Conservation (phyloP, 1,139 yeast genomes). For the Sugiyamaella neomexicana region DNA sequence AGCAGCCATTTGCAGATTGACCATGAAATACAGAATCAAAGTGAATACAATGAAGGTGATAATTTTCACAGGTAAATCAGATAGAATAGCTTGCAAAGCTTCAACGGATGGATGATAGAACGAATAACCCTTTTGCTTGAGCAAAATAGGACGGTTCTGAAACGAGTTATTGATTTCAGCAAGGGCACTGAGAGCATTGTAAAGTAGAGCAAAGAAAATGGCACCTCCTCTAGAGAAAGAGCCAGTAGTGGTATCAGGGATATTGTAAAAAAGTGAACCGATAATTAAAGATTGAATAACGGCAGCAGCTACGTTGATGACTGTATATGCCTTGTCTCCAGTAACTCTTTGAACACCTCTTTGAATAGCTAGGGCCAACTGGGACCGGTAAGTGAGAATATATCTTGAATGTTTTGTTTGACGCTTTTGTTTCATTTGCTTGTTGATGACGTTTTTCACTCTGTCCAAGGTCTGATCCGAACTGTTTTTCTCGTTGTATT, state of each 20-base stretch:
- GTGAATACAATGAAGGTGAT: conserved; percentile 49
- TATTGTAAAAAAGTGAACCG: conserved; percentile 57
- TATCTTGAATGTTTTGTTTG: conserved; percentile 49
- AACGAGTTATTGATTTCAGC: conserved; percentile 59
- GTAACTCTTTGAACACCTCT: conserved; percentile 58
- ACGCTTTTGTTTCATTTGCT: conserved; percentile 48
- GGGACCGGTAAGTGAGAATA: conserved; percentile 49
- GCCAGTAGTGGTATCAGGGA: conserved; percentile 50
- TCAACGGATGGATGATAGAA: conserved; percentile 70
- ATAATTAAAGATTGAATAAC: conserved; percentile 54
- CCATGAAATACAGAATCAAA: conserved; percentile 57
- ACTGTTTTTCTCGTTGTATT: conserved; percentile 43
- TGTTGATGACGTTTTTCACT: conserved; percentile 42
- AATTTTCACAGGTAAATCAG: conserved; percentile 59
- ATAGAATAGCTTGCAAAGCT: conserved; percentile 57
- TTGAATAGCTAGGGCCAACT: conserved; percentile 46
- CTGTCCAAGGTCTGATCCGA: conserved; percentile 47
- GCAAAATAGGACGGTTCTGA: conserved; percentile 58
- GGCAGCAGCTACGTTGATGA: conserved; percentile 52
- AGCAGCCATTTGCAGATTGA: conserved; percentile 55
- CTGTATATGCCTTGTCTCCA: conserved; percentile 56
- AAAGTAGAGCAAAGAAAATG: conserved; percentile 57
- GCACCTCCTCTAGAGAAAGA: conserved; percentile 60
- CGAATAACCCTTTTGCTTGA: conserved; percentile 62
- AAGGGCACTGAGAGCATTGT: conserved; percentile 56